Evolutionary conservation across 108 stramenopile genomes (phyloP), one percentile per base, ranked within the genome.

Genomic region (Bacterosira constricta): DNA sequence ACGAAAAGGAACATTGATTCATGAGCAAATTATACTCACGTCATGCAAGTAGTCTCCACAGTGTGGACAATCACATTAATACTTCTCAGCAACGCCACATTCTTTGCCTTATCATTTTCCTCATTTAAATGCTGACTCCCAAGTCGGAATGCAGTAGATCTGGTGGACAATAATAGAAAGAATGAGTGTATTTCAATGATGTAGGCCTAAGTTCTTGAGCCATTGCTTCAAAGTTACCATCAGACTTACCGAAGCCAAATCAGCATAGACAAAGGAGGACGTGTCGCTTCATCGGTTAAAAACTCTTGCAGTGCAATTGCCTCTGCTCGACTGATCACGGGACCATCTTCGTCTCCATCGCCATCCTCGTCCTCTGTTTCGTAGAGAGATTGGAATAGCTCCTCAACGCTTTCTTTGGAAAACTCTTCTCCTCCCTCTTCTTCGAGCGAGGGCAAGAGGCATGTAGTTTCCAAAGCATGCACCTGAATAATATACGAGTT

Each of bases 61-160:
- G 80, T 63, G 50, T 90, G 89, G 13, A 90, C 85, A 17, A 90
- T 73, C 13, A 63, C 83, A 60, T 90, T 90, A 39, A 90, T 83
- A 37, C 84, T 59, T 30, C 73, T 66, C 20, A 90, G 39, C 59
- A 90, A 61, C 1, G 80, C 60, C 45, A 84, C 75, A 60, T 87
- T 90, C 32, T 46, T 66, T 51, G 61, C 70, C 34, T 73, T 75
- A 47, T 86, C 77, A 10, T 75, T 34, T 37, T 86, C 85, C 17
- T 84, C 81, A 32, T 81, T 59, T 51, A 90, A 75, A 57, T 79
- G 86, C 51, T 81, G 84, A 21, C 71, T 77, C 9, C 80, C 89
- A 31, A 90, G 29, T 15, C 86, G 86, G 68, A 90, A 90, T 44
- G 86, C 89, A 36, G 83, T n/a, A n/a, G n/a, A n/a, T n/a, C n/a